A percentile compares a stretch with the other conserved stretches of the same genome.
Evolutionary conservation across 2,329 filamentous ascomycete genomes (phyloP).

Genomic region (Rutstroemia sydowiana): DNA sequence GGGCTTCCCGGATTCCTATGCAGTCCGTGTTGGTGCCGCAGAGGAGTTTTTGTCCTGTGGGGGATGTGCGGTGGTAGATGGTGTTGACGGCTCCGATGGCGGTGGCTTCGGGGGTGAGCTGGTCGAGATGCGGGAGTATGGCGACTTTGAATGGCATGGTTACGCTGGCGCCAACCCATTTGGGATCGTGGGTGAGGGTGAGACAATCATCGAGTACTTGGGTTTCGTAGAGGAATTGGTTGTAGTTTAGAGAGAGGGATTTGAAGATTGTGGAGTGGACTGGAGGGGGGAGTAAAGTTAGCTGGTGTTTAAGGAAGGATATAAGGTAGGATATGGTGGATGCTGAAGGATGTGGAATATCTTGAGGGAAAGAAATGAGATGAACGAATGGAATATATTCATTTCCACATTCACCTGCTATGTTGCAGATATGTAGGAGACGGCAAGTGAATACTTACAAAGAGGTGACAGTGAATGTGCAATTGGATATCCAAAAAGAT

Average conservation of each 20-base stretch:
- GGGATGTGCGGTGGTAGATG: slow-evolving; percentile 53
- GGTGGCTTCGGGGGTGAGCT: slow-evolving; percentile 63
- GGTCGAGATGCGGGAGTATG: slow-evolving; percentile 66
- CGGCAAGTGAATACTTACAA: slow-evolving; percentile 1
- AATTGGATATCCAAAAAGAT: slow-evolving; percentile 51
- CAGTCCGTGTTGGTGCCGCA: slow-evolving; percentile 79
- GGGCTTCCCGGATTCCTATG: slow-evolving; percentile 67
- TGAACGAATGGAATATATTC: no score
- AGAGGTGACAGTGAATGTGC: slow-evolving; percentile 42
- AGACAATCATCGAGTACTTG: slow-evolving; percentile 42
- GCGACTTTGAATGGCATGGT: slow-evolving; percentile 82
- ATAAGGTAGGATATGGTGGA: no score
- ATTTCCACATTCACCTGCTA: no score
- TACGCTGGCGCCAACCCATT: slow-evolving; percentile 62
- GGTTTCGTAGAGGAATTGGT: slow-evolving; percentile 46
- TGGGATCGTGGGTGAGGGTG: slow-evolving; percentile 44
- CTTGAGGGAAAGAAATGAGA: no score
- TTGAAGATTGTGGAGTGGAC: slow-evolving; percentile 48
- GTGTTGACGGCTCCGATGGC: slow-evolving; percentile 77
- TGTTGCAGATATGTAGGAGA: neutral
- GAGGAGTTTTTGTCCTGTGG: slow-evolving; percentile 31
- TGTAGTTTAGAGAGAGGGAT: slow-evolving; percentile 43
- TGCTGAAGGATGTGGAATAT: no score
- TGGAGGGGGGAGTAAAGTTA: slow-evolving; percentile 31
- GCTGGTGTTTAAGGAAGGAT: neutral